Evolutionary conservation across 148 eudicot species (phyloP), one percentile per base, ranked within the genome.

Genomic region (Diospyros kaki): DNA sequence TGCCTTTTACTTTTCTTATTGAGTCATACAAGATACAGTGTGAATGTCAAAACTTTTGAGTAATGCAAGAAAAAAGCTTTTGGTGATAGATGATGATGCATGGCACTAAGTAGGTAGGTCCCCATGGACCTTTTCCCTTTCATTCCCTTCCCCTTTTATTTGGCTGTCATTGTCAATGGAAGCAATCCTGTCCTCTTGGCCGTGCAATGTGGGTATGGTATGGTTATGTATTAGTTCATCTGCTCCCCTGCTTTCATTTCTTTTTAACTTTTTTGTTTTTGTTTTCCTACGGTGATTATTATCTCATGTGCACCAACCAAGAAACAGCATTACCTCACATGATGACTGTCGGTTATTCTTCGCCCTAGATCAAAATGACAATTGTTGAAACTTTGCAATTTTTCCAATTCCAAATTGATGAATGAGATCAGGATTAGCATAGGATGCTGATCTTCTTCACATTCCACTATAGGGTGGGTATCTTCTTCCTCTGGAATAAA

Each of bases 21-120:
- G 72, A 66, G 84, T 84, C 73, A 75, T 66, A 84, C 74, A 83
- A 79, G 78, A 40, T 76, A 55, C 58, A 83, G n/a, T 82, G 74
- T 75, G 82, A 79, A 82, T 79, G 74, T 68, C 80, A 76, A 79
- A 48, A 75, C 62, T 45, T 52, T 56, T 46, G 69, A 50, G 53
- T 44, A 58, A 40, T 38, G 66, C 28, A 28, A 28, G 28, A 28
- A 28, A 28, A 77, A 68, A 69, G 73, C 40, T 68, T 77, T 78
- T 72, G 69, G 67, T 51, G 54, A 66, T 72, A 66, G 61, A 69
- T 68, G 72, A 53, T 72, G 64, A 77, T 82, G 77, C 72, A 76
- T 77, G 54, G 63, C 68, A 78, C 58, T 51, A 45, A 54, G 48
- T 28, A 28, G 28, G 28, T 28, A 28, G 28, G 28, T 28, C 28